Percentiles rank a stretch among this genome's conserved stretches.
These are phyloP conservation scores for Cryptomeria japonica DNA, from an alignment of 75 land plant species.

Conservation along the genomic window DNA sequence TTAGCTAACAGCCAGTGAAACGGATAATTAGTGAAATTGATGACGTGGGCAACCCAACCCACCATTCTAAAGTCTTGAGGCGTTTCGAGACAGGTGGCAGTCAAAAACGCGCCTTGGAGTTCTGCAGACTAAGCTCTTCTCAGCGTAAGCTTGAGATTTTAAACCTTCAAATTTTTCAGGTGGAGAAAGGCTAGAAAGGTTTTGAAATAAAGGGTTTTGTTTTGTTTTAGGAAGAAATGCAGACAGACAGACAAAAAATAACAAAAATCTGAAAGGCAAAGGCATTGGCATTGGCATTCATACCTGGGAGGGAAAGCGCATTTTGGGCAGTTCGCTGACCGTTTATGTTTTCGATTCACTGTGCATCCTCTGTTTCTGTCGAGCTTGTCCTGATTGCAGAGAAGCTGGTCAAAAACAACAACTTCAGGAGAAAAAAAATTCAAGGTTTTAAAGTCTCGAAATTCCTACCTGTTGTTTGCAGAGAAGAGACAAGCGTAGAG, in stretches of 20 bases:
- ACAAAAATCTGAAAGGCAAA: background rate
- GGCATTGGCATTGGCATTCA: background rate
- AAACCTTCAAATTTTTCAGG: background rate
- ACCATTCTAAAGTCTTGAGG: background rate
- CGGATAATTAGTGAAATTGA: background rate
- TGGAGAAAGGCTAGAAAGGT: background rate
- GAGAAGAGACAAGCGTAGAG: background rate
- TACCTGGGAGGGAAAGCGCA: background rate
- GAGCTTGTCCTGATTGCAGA: background rate
- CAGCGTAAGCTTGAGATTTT: background rate
- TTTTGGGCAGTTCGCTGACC: background rate
- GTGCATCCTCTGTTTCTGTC: background rate
- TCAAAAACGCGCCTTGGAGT: background rate
- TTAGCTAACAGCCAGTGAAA: too few relatives aligned
- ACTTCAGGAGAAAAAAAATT: background rate
- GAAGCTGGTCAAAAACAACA: background rate
- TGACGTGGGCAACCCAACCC: slow-evolving; percentile 1
- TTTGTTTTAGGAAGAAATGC: background rate
- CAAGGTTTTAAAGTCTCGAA: background rate
- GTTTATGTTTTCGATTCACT: background rate
- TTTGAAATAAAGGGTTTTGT: background rate
- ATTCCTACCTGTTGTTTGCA: background rate
- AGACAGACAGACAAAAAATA: background rate
- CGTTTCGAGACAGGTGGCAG: background rate
- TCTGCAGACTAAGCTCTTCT: background rate